Conservation (phyloP, 805 yeast genomes). For the Vanderwaltozyma tropicalis region DNA sequence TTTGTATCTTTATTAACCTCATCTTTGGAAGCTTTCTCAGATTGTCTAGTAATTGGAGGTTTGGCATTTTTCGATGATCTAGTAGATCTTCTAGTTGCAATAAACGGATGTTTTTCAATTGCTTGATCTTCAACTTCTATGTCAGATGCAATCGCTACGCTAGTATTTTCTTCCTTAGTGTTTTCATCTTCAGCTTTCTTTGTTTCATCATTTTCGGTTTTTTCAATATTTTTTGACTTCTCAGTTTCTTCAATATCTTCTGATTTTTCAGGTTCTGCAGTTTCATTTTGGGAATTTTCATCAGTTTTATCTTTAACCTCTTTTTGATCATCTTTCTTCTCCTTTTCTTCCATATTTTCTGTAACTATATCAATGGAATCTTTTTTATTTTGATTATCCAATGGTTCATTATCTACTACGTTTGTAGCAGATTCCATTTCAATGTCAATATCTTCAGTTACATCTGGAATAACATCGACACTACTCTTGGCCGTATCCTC, state of each 20-base stretch:
- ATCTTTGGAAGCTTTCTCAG: not conserved
- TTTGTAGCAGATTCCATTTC: not conserved
- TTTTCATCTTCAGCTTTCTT: slow-evolving; percentile 3
- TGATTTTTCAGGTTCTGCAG: not conserved
- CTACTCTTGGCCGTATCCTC: too few species aligned
- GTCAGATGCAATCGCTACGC: slow-evolving; percentile 6
- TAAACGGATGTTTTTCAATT: slow-evolving; percentile 4
- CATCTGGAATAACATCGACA: not conserved
- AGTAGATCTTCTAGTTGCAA: not conserved
- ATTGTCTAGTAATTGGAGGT: not conserved
- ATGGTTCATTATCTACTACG: not conserved
- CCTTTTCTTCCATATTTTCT: not conserved
- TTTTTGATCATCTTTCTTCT: not conserved
- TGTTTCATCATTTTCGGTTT: not conserved
- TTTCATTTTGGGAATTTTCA: slow-evolving; percentile 4
- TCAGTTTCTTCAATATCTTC: not conserved
- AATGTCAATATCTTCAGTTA: not conserved
- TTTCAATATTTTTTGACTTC: slow-evolving; percentile 1
- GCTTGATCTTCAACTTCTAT: slow-evolving; percentile 9
- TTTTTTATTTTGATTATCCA: not conserved
- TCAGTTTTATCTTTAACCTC: slow-evolving; percentile 3
- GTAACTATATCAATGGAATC: not conserved
- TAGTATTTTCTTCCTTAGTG: slow-evolving; percentile 9
- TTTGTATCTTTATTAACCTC: slow-evolving; percentile 1
- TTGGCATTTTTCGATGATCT: not conserved